Percentiles rank a stretch among this genome's conserved stretches.
phyloP scores from a whole-genome alignment of 345 rosid genomes.

The Gossypioides kirkii region DNA sequence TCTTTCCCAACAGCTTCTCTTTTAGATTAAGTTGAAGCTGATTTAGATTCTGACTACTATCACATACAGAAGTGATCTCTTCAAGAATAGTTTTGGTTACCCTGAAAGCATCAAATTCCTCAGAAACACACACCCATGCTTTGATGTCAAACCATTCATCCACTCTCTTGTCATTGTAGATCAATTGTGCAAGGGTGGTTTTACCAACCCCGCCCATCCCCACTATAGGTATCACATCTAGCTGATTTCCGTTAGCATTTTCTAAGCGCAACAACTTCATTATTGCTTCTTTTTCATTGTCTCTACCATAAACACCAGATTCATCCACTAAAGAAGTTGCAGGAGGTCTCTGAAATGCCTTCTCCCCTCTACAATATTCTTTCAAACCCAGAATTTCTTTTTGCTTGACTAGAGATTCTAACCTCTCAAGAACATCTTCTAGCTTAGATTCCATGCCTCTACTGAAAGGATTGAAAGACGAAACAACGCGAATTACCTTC shows the following conservation, averaged over 20 bases:
- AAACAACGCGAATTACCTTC: not conserved
- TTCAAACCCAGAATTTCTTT: not conserved
- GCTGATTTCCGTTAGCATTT: not conserved
- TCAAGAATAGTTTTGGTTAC: not conserved
- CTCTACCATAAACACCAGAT: not conserved
- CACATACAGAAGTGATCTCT: not conserved
- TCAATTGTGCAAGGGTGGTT: not conserved
- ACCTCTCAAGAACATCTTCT: not conserved
- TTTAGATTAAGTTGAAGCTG: not conserved
- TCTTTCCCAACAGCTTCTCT: not conserved
- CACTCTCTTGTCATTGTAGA: not conserved
- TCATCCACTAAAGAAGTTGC: constrained; percentile 2
- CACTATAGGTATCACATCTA: not conserved
- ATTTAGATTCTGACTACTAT: not conserved
- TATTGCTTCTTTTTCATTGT: not conserved
- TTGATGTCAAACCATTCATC: not conserved
- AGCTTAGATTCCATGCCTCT: not conserved
- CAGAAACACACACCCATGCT: constrained; percentile 2
- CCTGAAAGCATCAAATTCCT: not conserved
- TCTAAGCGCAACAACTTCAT: not conserved
- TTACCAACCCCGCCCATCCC: not conserved
- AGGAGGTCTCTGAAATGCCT: not conserved
- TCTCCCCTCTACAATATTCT: not conserved
- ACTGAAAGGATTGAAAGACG: not conserved
- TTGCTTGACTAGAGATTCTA: not conserved